A percentile compares a stretch with the other conserved stretches of the same genome.
phyloP scores from a whole-genome alignment of 1,284 basidiomycete species.

The Ustilago tritici region DNA sequence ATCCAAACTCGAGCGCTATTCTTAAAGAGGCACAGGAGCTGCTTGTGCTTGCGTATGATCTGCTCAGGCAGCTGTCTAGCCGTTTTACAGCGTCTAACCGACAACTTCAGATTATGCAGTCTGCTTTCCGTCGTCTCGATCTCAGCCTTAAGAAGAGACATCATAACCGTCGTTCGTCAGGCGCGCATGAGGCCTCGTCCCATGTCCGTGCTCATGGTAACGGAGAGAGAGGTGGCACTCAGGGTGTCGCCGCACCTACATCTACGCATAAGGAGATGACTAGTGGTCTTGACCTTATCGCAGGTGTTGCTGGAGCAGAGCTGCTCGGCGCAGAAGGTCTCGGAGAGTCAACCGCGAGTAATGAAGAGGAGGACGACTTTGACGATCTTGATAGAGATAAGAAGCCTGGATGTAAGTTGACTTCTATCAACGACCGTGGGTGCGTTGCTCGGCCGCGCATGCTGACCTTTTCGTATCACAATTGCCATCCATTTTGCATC shows the following conservation, averaged over 20 bases:
- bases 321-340: constrained; percentile 32
- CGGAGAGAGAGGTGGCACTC: constrained; percentile 6
- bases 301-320: constrained; percentile 48
- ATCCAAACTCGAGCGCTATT: constrained; percentile 32
- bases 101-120: constrained; percentile 55
- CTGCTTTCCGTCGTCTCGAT: constrained; percentile 43
- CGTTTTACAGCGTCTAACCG: constrained; percentile 47
- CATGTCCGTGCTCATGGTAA: constrained; percentile 5
- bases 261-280: constrained; percentile 37
- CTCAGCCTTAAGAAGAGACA: constrained; percentile 44
- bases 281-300: constrained; percentile 46
- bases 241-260: constrained; percentile 6
- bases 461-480: constrained; percentile 2
- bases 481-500: background rate
- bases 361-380: constrained; percentile 41
- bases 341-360: constrained; percentile 34
- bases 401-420: constrained; percentile 41
- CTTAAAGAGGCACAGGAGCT: constrained; percentile 52
- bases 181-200: constrained; percentile 15
- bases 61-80: constrained; percentile 36
- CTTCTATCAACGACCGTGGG: background rate
- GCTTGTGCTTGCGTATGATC: constrained; percentile 46
- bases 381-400: constrained; percentile 37
- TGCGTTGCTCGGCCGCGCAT: background rate
- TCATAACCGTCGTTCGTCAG: constrained; percentile 16